Evolutionary conservation across 768 basidiomycete genomes (phyloP).

Genomic region (button mushroom (Agaricus bisporus)): DNA sequence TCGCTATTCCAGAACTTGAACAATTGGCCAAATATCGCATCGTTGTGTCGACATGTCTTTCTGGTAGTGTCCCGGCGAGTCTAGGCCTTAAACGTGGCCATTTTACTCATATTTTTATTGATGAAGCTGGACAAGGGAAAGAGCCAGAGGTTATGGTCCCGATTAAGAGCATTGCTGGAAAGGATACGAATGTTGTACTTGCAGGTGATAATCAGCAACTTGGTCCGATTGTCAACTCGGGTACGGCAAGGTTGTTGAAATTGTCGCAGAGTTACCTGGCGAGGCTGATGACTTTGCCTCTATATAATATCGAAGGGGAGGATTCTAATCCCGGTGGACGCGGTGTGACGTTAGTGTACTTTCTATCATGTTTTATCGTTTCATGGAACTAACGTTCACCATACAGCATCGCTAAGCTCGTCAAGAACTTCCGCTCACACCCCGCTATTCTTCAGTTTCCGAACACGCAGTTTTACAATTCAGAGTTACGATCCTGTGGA

Average conservation of each 20-base stretch:
- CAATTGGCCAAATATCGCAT: slow-evolving; percentile 40
- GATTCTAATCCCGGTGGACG: slow-evolving; percentile 15
- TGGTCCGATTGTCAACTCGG: slow-evolving; percentile 50
- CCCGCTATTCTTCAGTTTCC: slow-evolving; percentile 48
- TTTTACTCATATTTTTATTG: slow-evolving; percentile 56
- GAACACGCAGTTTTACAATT: slow-evolving; percentile 50
- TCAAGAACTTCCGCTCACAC: slow-evolving; percentile 57
- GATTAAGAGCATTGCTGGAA: slow-evolving; percentile 43
- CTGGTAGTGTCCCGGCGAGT: slow-evolving; percentile 40
- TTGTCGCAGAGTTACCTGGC: slow-evolving; percentile 46
- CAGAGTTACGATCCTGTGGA: slow-evolving; percentile 45
- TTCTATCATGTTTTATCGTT: neutral
- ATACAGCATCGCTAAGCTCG: slow-evolving; percentile 48
- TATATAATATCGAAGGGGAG: slow-evolving; percentile 28
- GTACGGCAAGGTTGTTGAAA: slow-evolving; percentile 40
- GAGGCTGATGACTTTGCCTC: slow-evolving; percentile 36
- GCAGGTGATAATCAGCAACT: slow-evolving; percentile 61
- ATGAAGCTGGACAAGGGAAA: slow-evolving; percentile 60
- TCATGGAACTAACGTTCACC: neutral
- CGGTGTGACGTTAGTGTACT: slow-evolving; percentile 30
- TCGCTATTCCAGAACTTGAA: slow-evolving; percentile 38
- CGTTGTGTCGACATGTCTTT: slow-evolving; percentile 53
- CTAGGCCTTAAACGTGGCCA: slow-evolving; percentile 47
- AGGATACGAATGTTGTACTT: slow-evolving; percentile 45
- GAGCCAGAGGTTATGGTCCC: slow-evolving; percentile 55